Conservation (phyloP, 805 yeast species). For the Kregervanrija fluxuum region DNA sequence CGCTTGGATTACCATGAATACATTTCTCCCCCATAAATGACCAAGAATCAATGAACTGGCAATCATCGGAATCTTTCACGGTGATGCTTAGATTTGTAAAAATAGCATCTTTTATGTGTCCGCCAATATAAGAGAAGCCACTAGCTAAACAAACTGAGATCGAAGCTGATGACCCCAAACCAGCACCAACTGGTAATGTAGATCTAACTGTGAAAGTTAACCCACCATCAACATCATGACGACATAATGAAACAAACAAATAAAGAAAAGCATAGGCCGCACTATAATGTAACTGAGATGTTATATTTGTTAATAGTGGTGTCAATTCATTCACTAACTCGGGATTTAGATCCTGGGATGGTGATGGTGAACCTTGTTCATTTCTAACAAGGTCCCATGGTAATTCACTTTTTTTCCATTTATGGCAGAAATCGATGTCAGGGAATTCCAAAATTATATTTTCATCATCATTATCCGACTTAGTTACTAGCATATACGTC, state of each 20-base stretch:
- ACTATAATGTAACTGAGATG: conserved; percentile 55
- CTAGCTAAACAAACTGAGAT: conserved; percentile 77
- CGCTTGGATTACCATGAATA: conserved; percentile 94
- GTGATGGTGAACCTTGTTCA: conserved; percentile 23
- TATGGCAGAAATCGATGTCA: conserved; percentile 60
- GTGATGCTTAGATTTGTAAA: conserved; percentile 29
- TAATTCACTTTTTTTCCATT: conserved; percentile 55
- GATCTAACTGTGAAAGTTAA: conserved; percentile 63
- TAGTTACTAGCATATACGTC: conserved; percentile 66
- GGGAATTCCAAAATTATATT: conserved; percentile 68
- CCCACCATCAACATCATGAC: conserved; percentile 37
- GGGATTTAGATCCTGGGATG: conserved; percentile 51
- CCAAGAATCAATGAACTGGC: conserved; percentile 73
- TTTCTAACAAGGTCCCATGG: conserved; percentile 45
- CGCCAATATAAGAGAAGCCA: conserved; percentile 59
- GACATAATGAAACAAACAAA: conserved; percentile 55
- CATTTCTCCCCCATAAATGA: conserved; percentile 91
- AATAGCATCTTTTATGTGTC: conserved; percentile 38
- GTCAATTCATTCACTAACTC: conserved; percentile 47
- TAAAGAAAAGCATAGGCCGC: conserved; percentile 84
- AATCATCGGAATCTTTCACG: conserved; percentile 32
- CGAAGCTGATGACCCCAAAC: conserved; percentile 91
- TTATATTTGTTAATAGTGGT: conserved; percentile 36
- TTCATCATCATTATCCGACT: conserved; percentile 32
- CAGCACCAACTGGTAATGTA: conserved; percentile 92